A percentile compares a stretch with the other conserved stretches of the same genome.
phyloP scores from a whole-genome alignment of 768 basidiomycete species.

The Leucocoprinus sp. region DNA sequence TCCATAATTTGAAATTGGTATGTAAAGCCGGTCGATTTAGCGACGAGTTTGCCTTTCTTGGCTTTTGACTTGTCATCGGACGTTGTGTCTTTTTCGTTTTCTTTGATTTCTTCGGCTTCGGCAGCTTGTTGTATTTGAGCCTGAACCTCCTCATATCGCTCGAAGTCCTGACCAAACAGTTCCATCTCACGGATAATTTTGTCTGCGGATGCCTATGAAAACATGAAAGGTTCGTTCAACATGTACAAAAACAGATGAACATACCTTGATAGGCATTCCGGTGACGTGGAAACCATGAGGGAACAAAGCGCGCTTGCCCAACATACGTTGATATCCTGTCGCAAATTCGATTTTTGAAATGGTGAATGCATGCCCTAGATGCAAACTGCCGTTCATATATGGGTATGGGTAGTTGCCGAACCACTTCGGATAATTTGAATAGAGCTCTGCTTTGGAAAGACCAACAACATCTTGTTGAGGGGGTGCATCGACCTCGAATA shows the following conservation, averaged over 20 bases:
- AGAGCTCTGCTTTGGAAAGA: slow-evolving; percentile 54
- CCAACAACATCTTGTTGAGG: slow-evolving; percentile 53
- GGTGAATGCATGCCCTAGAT: slow-evolving; percentile 96
- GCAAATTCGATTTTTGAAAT: slow-evolving; percentile 98
- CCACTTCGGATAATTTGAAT: slow-evolving; percentile 87
- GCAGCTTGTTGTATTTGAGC: slow-evolving; percentile 37
- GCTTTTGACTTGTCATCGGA: slow-evolving; percentile 61
- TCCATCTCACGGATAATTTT: slow-evolving; percentile 97
- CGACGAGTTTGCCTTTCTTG: slow-evolving; percentile 91
- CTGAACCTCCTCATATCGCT: slow-evolving; percentile 47
- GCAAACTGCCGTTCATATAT: slow-evolving; percentile 98
- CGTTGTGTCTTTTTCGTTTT: slow-evolving; percentile 32
- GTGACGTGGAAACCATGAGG: slow-evolving; percentile 98
- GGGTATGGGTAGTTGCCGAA: slow-evolving; percentile 94
- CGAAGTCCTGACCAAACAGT: slow-evolving; percentile 88
- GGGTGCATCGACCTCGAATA: slow-evolving; percentile 86
- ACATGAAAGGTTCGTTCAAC: neutral
- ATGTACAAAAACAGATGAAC: slow-evolving; percentile 19
- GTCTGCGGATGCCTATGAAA: slow-evolving; percentile 80
- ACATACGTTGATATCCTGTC: slow-evolving; percentile 90
- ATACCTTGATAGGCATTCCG: slow-evolving; percentile 98
- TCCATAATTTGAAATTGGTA: slow-evolving; percentile 99
- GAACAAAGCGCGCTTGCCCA: slow-evolving; percentile 91
- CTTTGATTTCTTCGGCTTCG: slow-evolving; percentile 39
- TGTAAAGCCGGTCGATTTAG: slow-evolving; percentile 86